Conservation (phyloP, 1,139 yeast genomes). For the Arxiozyma telluris region DNA sequence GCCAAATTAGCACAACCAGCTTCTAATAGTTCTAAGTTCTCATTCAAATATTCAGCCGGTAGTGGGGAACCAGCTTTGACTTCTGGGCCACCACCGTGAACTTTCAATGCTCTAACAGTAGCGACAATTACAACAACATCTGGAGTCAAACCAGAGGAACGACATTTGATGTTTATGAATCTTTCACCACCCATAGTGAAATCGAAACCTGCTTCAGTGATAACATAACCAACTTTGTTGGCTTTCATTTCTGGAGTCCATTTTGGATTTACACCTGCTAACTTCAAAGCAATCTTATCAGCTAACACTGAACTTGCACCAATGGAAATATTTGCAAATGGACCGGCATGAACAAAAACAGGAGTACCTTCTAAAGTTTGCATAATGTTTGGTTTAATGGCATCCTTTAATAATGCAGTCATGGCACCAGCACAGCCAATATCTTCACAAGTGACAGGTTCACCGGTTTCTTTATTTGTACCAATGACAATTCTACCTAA, state of each 20-base stretch:
- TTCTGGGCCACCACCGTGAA: constrained; percentile 80
- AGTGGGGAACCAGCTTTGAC: constrained; percentile 74
- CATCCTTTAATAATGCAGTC: constrained; percentile 69
- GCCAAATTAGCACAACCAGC: constrained; percentile 66
- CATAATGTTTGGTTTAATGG: constrained; percentile 78
- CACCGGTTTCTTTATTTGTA: constrained; percentile 46
- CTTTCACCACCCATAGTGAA: constrained; percentile 88
- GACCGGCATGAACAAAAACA: constrained; percentile 78
- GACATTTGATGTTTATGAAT: constrained; percentile 69
- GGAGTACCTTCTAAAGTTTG: constrained; percentile 82
- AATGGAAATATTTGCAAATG: constrained; percentile 76
- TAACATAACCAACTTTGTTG: constrained; percentile 57
- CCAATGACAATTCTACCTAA: constrained; percentile 68
- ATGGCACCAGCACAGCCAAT: constrained; percentile 76
- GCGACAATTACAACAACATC: constrained; percentile 72
- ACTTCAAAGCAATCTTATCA: constrained; percentile 62
- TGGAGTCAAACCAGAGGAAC: constrained; percentile 65
- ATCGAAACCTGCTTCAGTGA: constrained; percentile 38
- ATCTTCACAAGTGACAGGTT: constrained; percentile 69
- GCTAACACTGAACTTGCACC: constrained; percentile 80
- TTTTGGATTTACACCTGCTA: constrained; percentile 40
- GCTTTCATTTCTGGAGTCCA: constrained; percentile 58
- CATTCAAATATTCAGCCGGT: constrained; percentile 58
- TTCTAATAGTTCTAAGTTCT: constrained; percentile 54
- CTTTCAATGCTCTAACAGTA: constrained; percentile 67